Evolutionary conservation across 306 rosid genomes (phyloP), one percentile per base, ranked within the genome.

Genomic region (Comarum palustre): DNA sequence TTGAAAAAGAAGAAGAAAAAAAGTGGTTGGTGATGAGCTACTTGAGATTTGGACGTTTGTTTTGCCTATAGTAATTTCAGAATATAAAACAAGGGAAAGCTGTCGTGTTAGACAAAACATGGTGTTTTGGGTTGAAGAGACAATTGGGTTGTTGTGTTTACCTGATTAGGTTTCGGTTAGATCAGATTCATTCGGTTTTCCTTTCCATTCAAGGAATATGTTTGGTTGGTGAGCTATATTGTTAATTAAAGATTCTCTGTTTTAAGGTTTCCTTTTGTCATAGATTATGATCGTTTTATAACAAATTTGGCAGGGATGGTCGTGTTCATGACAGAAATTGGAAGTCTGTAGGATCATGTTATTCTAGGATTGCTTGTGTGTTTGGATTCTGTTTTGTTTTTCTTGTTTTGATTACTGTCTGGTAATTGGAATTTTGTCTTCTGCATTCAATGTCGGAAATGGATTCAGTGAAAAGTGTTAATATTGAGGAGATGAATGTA

Each of bases 401-500:
- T 9, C 41, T 61, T 77, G 47, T 59, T 27, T 43, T 12, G 17
- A 12, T 58, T 19, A 47, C 60, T 8, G 39, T 60, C 51, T 54
- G 60, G 72, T 42, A 20, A 66, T 58, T 46, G 66, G 82, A 78
- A 57, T 67, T 74, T 68, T 57, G 22, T 51, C 42, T 73, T 72
- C 75, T 66, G 68, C 51, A 29, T 61, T 32, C n/a, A 19, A 31
- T 81, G 65, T 78, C 74, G 20, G 60, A 32, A 73, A 86, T 89
- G 94, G 79, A 73, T 72, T 76, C 76, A 19, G 74, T 42, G 60
- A 12, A 75, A 47, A 71, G 62, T 64, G 84, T 73, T 7, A 81
- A 72, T 38, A 34, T 46, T 65, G 90, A 54, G 68, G 82, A 69
- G 54, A 19, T 24, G 65, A 32, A 73, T 66, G 41, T 72, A 55